Evolutionary conservation across 208 protist genomes (phyloP), one percentile per base, ranked within the genome.

Genomic region (Balamuthia mandrillaris): DNA sequence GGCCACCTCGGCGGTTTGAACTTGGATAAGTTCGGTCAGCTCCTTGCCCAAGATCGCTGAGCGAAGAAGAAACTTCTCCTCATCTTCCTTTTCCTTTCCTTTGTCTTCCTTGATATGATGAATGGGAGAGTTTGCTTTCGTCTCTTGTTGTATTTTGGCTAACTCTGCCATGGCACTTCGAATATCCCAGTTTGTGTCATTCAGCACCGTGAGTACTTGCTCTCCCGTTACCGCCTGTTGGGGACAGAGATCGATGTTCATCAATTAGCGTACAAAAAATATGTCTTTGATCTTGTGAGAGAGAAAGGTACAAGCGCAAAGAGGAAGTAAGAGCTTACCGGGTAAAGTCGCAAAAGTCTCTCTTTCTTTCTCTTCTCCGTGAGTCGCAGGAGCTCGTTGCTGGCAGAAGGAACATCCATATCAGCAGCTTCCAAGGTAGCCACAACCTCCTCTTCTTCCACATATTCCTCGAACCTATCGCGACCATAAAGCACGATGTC

Each of bases 11-110:
- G 18, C 31, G 33, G 27, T 45, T 42, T 82, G 74, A 0, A 52
- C 74, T 42, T 82, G 74, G n/a, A 82, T 82, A n/a, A 82, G 31
- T 14, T 82, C 74, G 45, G 51, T 47, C 37, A 79, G 70, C 10
- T 79, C 70, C 70, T 79, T 52, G 70, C 70, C 70, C n/a, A 79
- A 60, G 49, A 79, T 79, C n/a, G 42, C 18, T n/a, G 70, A 79
- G 29, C 70, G 42, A 12, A 60, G 29, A 33, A 79, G 42, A 24
- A 79, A 58, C 42, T 60, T 52, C 45, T 79, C 29, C 16, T 79
- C 70, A 0, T 31, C 70, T 3, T 21, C 65, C 33, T 75, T 12
- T 41, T 75, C 49, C 5, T 56, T 56, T 56, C n/a, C 49, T 56
- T 56, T n/a, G n/a, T 18, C 49, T 56, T 56, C 18, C 18, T 18